Base-by-base conservation (phyloP, 164 flowering plant genomes). In the Aristolochia californica region DNA sequence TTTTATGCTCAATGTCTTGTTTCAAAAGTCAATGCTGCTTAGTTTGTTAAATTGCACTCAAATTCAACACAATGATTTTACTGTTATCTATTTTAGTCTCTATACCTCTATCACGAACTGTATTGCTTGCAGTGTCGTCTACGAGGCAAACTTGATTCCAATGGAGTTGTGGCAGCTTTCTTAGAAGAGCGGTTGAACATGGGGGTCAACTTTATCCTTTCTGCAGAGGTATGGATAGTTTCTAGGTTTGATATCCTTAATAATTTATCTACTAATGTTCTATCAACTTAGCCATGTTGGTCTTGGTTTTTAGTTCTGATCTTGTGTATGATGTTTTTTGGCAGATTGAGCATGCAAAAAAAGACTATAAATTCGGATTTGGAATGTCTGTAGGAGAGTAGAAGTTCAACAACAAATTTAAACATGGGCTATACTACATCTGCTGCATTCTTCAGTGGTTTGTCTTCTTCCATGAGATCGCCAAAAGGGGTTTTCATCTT, bases 281-380 rank as follows among this genome's bases (percentile, higher is more conserved):
- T 8, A 34, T 34, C 10, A n/a, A 34, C 40, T 34, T 34, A 48
- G 23, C n/a, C n/a, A 48, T 48, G 22, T 22, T 48, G 51, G 5
- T 48, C n/a, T n/a, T 5, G 51, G n/a, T n/a, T n/a, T n/a, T n/a
- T n/a, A n/a, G n/a, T n/a, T 18, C 20, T 48, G 43, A 53, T 26
- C 16, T 27, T 28, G 21, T 7, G 17, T 1, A 15, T 11, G 21
- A 14, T 53, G 17, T 12, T 15, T 16, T 53, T 53, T 53, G 26
- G 43, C 56, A 89, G 97, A 55, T 89, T 8, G 97, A 89, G 77
- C 98, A 93, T 63, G 57, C 22, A 67, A 93, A 89, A 83, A 93
- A 85, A 69, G 98, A 93, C 62, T 93, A 93, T 83, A 93, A 93
- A 69, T 93, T 89, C 53, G 99, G 97, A 9, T 89, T 87, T 62